phyloP scores from a whole-genome alignment of 441 rosid species.

The Arabidopsis lyrata region DNA sequence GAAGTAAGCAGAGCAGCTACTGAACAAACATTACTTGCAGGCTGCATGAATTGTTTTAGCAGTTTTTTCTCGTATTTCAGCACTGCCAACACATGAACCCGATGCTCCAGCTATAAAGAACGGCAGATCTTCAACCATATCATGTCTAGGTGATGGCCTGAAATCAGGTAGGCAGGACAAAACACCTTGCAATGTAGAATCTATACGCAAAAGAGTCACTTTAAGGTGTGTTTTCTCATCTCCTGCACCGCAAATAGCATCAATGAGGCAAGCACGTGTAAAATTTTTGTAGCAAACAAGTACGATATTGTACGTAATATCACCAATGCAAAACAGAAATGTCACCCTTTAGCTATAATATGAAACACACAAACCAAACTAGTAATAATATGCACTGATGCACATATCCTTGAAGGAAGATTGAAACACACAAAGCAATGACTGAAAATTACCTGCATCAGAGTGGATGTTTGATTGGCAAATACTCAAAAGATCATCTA shows the following conservation, averaged over 20 bases:
- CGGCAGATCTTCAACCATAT: constrained; percentile 65
- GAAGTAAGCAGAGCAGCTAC: constrained; percentile 30
- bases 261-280: constrained; percentile 34
- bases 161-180: constrained; percentile 99
- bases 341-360: constrained; percentile 31
- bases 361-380: constrained; percentile 22
- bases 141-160: constrained; percentile 80
- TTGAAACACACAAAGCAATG: constrained; percentile 24
- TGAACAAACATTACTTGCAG: constrained; percentile 83
- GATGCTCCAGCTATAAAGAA: constrained; percentile 99
- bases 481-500: constrained; percentile 84
- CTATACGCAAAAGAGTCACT: constrained; percentile 98
- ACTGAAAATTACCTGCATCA: constrained; percentile 71
- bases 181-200: constrained; percentile 98
- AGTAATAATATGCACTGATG: background rate
- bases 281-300: constrained; percentile 33
- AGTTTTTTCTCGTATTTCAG: constrained; percentile 89
- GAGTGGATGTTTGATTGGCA: constrained; percentile 84
- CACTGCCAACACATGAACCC: constrained; percentile 91
- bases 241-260: constrained; percentile 64
- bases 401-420: constrained; percentile 21
- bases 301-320: constrained; percentile 5
- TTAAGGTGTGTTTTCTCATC: constrained; percentile 98
- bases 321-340: constrained; percentile 29
- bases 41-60: constrained; percentile 80